Evolutionary conservation across 495 filamentous ascomycete genomes (phyloP).

Genomic region (Penicillium soppii): DNA sequence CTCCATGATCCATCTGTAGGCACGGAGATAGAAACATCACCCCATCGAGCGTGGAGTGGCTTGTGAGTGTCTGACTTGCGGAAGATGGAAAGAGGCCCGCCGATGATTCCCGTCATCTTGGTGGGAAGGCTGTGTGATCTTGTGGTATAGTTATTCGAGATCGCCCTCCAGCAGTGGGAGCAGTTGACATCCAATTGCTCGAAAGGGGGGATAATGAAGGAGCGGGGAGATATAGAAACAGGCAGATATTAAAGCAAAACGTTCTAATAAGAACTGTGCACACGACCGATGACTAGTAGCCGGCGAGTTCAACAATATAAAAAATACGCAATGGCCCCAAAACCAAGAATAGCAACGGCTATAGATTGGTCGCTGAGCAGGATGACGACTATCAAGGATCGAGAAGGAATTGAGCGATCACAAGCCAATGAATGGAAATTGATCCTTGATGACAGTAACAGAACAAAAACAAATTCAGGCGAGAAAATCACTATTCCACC

Average conservation of each 20-base stretch:
- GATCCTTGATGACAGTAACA: too few relatives aligned
- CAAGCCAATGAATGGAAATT: too few relatives aligned
- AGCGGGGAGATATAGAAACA: not conserved
- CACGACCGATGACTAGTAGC: not conserved
- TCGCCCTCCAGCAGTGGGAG: not conserved
- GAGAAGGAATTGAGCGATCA: too few relatives aligned
- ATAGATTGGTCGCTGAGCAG: too few relatives aligned
- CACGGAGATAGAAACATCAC: constrained; percentile 37
- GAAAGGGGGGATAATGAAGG: not conserved
- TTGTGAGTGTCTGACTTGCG: constrained; percentile 29
- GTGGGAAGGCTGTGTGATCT: not conserved
- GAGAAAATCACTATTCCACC: not conserved
- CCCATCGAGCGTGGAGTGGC: constrained; percentile 41
- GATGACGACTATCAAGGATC: too few relatives aligned
- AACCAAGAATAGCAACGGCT: too few relatives aligned
- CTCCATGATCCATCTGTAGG: constrained; percentile 45
- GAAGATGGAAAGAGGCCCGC: constrained; percentile 32
- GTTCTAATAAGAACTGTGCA: constrained; percentile 5
- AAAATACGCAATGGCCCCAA: constrained; percentile 12
- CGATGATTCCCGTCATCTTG: constrained; percentile 30
- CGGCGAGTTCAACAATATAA: not conserved
- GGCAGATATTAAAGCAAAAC: not conserved
- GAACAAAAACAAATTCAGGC: too few relatives aligned
- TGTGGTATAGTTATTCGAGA: not conserved
- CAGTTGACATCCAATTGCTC: constrained; percentile 12